Percentiles rank a stretch among this genome's conserved stretches.
Conservation (phyloP, 2,329 filamentous ascomycete species). For the Colletotrichum tanaceti region DNA sequence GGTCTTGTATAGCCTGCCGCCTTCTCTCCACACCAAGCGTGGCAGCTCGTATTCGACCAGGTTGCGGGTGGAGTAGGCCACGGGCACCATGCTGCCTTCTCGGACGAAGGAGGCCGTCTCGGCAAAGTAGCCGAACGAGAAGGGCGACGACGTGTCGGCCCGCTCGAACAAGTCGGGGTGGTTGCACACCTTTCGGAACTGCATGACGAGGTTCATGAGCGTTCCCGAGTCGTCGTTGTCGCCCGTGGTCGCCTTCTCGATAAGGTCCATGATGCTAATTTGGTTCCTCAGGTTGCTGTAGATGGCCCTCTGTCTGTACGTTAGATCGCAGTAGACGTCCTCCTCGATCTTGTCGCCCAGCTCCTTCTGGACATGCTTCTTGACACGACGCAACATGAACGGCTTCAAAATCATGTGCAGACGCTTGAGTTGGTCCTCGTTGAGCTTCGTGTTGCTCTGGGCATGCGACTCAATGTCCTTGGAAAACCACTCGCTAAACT, state of each 20-base stretch:
- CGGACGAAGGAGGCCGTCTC: slow-evolving; percentile 96
- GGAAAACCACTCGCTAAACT: slow-evolving; percentile 94
- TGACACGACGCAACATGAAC: slow-evolving; percentile 99
- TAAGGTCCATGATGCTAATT: slow-evolving; percentile 98
- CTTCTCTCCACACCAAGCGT: slow-evolving; percentile 82
- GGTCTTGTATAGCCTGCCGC: slow-evolving; percentile 79
- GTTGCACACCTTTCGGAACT: slow-evolving; percentile 99
- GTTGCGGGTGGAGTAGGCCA: slow-evolving; percentile 89
- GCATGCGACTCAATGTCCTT: slow-evolving; percentile 98
- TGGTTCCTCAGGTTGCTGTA: slow-evolving; percentile 94
- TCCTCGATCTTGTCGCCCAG: slow-evolving; percentile 98
- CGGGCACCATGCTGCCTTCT: slow-evolving; percentile 82
- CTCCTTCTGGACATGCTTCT: slow-evolving; percentile 99
- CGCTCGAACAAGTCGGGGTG: slow-evolving; percentile 97
- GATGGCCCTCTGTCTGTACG: slow-evolving; percentile 93
- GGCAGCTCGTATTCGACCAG: slow-evolving; percentile 87
- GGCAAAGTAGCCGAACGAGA: slow-evolving; percentile 86
- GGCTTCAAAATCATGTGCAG: slow-evolving; percentile 99
- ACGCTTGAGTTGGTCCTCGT: slow-evolving; percentile 96
- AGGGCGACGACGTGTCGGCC: slow-evolving; percentile 88
- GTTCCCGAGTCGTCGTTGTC: slow-evolving; percentile 96
- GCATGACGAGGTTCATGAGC: slow-evolving; percentile 99
- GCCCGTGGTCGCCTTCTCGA: slow-evolving; percentile 94
- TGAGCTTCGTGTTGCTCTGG: slow-evolving; percentile 99
- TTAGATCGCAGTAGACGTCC: slow-evolving; percentile 96